Conservation (phyloP, 106 monocot species). For the Apostasia shenzhenica region DNA sequence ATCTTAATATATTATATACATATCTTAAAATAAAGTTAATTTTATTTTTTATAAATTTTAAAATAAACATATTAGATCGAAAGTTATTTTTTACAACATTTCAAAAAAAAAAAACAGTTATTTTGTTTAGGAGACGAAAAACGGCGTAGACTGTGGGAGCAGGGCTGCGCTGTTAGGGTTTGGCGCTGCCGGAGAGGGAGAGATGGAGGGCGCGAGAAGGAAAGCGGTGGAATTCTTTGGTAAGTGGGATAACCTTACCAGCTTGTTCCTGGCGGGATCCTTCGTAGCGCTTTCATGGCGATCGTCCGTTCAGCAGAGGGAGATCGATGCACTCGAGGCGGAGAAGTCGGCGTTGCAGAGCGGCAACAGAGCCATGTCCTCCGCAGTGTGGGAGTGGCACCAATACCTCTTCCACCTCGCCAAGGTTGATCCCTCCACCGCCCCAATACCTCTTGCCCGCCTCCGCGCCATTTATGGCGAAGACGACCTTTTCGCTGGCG, state of each 20-base stretch:
- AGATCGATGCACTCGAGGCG: slow-evolving; percentile 52
- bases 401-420: slow-evolving; percentile 28
- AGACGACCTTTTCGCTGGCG: slow-evolving; percentile 9
- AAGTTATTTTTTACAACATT: too few species aligned
- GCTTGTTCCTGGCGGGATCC: slow-evolving; percentile 21
- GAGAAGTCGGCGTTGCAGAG: slow-evolving; percentile 31
- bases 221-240: slow-evolving; percentile 2
- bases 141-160: too few species aligned
- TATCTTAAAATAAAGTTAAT: too few species aligned
- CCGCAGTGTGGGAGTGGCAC: slow-evolving; percentile 51
- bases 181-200: not conserved
- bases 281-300: slow-evolving; percentile 33
- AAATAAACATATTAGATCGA: too few species aligned
- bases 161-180: too few species aligned
- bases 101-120: too few species aligned
- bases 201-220: slow-evolving; percentile 5
- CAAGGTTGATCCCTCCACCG: slow-evolving; percentile 21
- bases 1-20: too few species aligned
- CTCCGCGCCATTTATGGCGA: slow-evolving; percentile 53
- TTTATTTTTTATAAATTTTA: too few species aligned
- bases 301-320: slow-evolving; percentile 34
- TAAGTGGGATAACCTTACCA: slow-evolving; percentile 33
- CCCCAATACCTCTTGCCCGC: slow-evolving; percentile 22
- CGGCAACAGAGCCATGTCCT: slow-evolving; percentile 28
- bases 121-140: too few species aligned